These are phyloP conservation scores for Fonsecaea pedrosoi DNA, from an alignment of 2,329 filamentous ascomycete species.

Conservation along the genomic window DNA sequence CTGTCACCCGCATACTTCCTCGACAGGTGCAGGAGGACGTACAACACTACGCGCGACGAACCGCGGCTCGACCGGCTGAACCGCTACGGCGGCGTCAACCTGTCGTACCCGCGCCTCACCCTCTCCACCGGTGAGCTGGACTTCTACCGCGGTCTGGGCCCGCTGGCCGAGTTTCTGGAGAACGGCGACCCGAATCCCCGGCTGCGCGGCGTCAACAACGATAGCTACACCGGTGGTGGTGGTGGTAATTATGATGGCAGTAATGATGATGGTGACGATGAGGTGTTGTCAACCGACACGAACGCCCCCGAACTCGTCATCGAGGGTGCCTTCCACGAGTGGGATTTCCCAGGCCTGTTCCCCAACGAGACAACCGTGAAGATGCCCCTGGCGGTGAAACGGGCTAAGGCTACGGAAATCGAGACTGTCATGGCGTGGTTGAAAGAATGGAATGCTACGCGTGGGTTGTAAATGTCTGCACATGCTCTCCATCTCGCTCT, in stretches of 20 bases:
- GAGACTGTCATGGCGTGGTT: conserved; percentile 24
- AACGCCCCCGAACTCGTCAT: conserved; percentile 77
- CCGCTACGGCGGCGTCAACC: conserved; percentile 74
- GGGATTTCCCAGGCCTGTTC: conserved; percentile 57
- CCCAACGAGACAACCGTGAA: conserved; percentile 11
- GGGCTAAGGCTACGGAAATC: conserved; percentile 20
- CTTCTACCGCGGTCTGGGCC: conserved; percentile 77
- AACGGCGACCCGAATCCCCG: conserved; percentile 10
- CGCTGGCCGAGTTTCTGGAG: conserved; percentile 59
- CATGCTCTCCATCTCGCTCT: too few species aligned
- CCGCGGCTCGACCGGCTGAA: conserved; percentile 73
- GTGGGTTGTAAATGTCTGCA: neutral
- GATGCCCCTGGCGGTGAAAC: conserved; percentile 13
- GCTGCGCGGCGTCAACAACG: conserved; percentile 42
- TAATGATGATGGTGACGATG: neutral
- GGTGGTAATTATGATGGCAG: neutral
- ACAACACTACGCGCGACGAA: conserved; percentile 69
- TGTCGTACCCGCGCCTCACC: conserved; percentile 76
- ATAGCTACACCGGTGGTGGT: conserved; percentile 45
- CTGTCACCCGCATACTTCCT: conserved; percentile 68
- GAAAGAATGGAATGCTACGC: conserved; percentile 21
- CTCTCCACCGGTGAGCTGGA: conserved; percentile 78
- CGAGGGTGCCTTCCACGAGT: conserved; percentile 75
- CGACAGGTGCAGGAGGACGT: conserved; percentile 68
- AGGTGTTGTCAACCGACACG: conserved; percentile 42